Evolutionary conservation across 2,329 filamentous ascomycete genomes (phyloP).

Genomic region (Cercospora sp.): DNA sequence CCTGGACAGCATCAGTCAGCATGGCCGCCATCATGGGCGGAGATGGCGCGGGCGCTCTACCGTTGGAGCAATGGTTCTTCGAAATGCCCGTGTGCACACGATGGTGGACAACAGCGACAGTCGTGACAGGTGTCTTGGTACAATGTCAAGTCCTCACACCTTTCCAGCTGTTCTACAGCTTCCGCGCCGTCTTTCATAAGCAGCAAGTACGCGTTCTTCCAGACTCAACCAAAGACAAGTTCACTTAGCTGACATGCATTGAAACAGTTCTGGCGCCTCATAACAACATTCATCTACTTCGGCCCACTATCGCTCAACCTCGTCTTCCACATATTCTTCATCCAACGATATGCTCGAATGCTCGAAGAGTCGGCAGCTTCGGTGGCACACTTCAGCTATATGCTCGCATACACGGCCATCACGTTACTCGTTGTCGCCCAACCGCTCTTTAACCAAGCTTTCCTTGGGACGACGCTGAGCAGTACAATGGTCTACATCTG

Average conservation of each 20-base stretch:
- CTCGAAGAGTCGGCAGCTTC: conserved; percentile 94
- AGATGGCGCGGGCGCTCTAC: conserved; percentile 60
- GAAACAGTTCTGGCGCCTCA: conserved; percentile 85
- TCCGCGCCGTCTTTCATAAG: conserved; percentile 85
- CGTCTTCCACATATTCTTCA: conserved; percentile 97
- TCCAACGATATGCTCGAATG: conserved; percentile 91
- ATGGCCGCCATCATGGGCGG: conserved; percentile 51
- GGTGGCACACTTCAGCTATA: conserved; percentile 91
- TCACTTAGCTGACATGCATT: not conserved
- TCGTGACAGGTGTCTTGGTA: conserved; percentile 82
- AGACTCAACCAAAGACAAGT: no score
- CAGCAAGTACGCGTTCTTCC: conserved; percentile 66
- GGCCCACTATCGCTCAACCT: conserved; percentile 91
- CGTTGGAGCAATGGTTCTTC: conserved; percentile 96
- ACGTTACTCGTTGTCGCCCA: conserved; percentile 74
- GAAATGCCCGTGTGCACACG: conserved; percentile 96
- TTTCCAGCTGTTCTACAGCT: conserved; percentile 97
- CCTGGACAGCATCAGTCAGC: conserved; percentile 7
- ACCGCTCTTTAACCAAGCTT: conserved; percentile 85
- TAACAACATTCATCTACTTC: conserved; percentile 97
- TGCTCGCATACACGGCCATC: conserved; percentile 80
- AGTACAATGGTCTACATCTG: conserved; percentile 97
- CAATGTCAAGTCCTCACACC: conserved; percentile 91
- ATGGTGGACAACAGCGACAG: conserved; percentile 94
- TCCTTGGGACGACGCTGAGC: conserved; percentile 88